Percentiles rank a stretch among this genome's conserved stretches.
Conservation (phyloP, 1,139 yeast species). For the Candida dubliniensis region DNA sequence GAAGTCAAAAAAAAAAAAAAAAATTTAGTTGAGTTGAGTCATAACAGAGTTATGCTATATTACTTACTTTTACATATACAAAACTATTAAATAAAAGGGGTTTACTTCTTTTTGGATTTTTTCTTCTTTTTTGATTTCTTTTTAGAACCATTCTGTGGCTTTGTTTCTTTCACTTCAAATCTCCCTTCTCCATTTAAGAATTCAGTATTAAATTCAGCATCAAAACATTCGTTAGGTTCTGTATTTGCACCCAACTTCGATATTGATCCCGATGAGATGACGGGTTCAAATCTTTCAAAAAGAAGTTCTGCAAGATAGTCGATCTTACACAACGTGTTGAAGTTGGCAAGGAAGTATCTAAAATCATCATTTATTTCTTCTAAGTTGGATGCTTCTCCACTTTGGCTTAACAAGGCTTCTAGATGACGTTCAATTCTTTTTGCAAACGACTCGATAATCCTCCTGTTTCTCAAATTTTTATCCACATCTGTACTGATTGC, state of each 20-base stretch:
- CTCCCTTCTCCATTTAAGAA: slow-evolving; percentile 29
- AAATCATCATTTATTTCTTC: slow-evolving; percentile 19
- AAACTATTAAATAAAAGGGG: not conserved
- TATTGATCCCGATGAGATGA: slow-evolving; percentile 21
- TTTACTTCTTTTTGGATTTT: slow-evolving; percentile 25
- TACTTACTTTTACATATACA: not conserved
- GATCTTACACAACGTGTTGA: slow-evolving; percentile 33
- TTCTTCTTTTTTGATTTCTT: slow-evolving; percentile 26
- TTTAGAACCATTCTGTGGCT: slow-evolving; percentile 10
- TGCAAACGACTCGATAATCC: slow-evolving; percentile 15
- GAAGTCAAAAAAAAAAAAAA: not conserved
- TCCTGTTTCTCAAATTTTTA: slow-evolving; percentile 12
- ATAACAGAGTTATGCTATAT: not conserved
- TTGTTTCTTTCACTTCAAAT: slow-evolving; percentile 10
- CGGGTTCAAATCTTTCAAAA: slow-evolving; percentile 28
- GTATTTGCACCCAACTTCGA: slow-evolving; percentile 6
- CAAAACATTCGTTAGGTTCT: slow-evolving; percentile 11
- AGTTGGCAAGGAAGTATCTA: slow-evolving; percentile 25
- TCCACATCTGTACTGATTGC: slow-evolving; percentile 22
- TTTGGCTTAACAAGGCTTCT: slow-evolving; percentile 9
- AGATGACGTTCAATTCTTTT: slow-evolving; percentile 19
- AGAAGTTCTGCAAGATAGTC: slow-evolving; percentile 30
- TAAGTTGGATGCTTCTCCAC: slow-evolving; percentile 5
- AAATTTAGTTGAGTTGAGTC: too few species aligned
- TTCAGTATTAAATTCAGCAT: slow-evolving; percentile 24